Evolutionary conservation across 257 asterid genomes (phyloP).

Genomic region (Oldenlandia corymbosa): DNA sequence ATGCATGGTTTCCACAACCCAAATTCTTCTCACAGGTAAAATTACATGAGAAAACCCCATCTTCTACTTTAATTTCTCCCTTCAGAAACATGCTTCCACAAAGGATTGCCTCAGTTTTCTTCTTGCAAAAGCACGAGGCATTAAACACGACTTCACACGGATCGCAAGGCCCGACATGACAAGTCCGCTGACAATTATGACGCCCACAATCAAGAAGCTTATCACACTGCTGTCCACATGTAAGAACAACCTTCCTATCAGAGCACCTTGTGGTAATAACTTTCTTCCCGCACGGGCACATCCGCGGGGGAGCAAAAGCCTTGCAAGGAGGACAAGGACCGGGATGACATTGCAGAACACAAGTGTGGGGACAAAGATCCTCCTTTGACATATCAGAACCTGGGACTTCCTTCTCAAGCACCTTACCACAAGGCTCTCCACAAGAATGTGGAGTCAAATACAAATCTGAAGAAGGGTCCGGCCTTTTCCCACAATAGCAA

Average conservation of each 20-base stretch:
- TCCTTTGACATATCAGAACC: slow-evolving; percentile 53
- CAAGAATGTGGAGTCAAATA: slow-evolving; percentile 98
- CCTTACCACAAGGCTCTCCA: slow-evolving; percentile 94
- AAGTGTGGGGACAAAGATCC: slow-evolving; percentile 82
- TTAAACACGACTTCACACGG: slow-evolving; percentile 64
- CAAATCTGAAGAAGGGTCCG: slow-evolving; percentile 83
- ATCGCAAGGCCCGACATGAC: slow-evolving; percentile 90
- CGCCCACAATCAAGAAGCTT: slow-evolving; percentile 85
- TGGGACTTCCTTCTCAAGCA: slow-evolving; percentile 67
- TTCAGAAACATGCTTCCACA: slow-evolving; percentile 81
- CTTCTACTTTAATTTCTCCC: slow-evolving; percentile 59
- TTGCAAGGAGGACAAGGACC: slow-evolving; percentile 99
- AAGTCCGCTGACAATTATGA: slow-evolving; percentile 56
- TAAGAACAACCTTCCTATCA: slow-evolving; percentile 73
- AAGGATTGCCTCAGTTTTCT: slow-evolving; percentile 57
- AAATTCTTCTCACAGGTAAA: slow-evolving; percentile 59
- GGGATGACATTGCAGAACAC: slow-evolving; percentile 98
- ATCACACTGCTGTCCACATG: slow-evolving; percentile 82
- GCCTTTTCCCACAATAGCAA: slow-evolving; percentile 90
- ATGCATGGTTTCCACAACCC: slow-evolving; percentile 68
- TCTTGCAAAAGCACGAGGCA: slow-evolving; percentile 90
- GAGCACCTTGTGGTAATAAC: slow-evolving; percentile 85
- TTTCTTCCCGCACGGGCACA: slow-evolving; percentile 93
- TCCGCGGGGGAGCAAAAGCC: slow-evolving; percentile 89
- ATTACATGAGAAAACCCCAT: slow-evolving; percentile 79